phyloP scores from a whole-genome alignment of 2,329 filamentous ascomycete genomes.

The Cladosporium cucumerinum region DNA sequence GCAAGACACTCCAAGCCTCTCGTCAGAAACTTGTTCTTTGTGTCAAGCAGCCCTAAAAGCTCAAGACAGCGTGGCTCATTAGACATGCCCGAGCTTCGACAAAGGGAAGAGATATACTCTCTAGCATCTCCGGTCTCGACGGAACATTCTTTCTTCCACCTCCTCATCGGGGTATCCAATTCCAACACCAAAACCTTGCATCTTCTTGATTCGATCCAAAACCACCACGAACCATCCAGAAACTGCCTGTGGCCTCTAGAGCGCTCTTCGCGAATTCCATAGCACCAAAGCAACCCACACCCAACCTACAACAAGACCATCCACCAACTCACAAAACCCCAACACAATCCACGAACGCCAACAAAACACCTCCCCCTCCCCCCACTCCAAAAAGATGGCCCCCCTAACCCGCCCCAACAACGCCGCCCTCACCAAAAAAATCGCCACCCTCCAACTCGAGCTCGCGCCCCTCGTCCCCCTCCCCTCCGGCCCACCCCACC shows the following conservation, averaged over 20 bases:
- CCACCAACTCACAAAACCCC: background rate
- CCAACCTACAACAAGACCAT: background rate
- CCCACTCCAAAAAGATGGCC: constrained; percentile 24
- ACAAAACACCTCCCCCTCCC: background rate
- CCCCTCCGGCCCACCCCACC: constrained; percentile 59
- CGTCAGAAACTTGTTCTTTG: background rate
- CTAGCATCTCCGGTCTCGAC: background rate
- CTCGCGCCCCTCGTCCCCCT: constrained; percentile 62
- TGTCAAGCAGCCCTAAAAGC: background rate
- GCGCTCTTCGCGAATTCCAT: no score
- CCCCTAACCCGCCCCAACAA: constrained; percentile 31
- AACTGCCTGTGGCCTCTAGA: background rate
- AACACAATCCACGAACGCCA: background rate
- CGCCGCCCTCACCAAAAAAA: constrained; percentile 54
- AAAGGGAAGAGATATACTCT: background rate
- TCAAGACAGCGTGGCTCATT: background rate
- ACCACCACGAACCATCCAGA: background rate
- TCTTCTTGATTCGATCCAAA: background rate
- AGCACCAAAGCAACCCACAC: background rate
- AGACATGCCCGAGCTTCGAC: background rate
- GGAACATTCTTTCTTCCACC: background rate
- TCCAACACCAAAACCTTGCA: background rate
- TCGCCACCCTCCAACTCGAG: constrained; percentile 62
- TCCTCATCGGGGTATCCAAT: background rate
- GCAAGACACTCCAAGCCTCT: background rate